Evolutionary conservation across 805 yeast species (phyloP).

Genomic region (Candida andamanensis): DNA sequence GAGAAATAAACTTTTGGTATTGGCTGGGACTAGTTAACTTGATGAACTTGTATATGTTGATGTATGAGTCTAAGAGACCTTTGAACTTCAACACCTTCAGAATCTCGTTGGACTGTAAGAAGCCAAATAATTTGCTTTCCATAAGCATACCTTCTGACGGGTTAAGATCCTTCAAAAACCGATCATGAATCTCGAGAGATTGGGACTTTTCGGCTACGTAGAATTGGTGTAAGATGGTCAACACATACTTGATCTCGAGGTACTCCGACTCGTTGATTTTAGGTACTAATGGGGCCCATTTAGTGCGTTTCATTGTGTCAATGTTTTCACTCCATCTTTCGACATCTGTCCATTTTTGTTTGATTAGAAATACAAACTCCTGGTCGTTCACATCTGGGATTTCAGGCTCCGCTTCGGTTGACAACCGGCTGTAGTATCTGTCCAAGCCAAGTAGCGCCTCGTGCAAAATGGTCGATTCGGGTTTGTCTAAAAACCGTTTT

Average conservation of each 20-base stretch:
- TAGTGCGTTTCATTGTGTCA: slow-evolving; percentile 29
- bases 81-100: slow-evolving; percentile 45
- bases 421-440: slow-evolving; percentile 23
- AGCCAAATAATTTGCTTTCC: slow-evolving; percentile 29
- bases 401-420: slow-evolving; percentile 17
- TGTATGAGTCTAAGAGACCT: slow-evolving; percentile 42
- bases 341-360: slow-evolving; percentile 34
- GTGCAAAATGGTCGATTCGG: slow-evolving; percentile 31
- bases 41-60: slow-evolving; percentile 44
- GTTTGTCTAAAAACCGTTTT: slow-evolving; percentile 27
- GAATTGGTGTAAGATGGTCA: slow-evolving; percentile 31
- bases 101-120: slow-evolving; percentile 49
- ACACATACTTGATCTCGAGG: slow-evolving; percentile 44
- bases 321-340: slow-evolving; percentile 33
- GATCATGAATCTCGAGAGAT: neutral
- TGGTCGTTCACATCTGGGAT: slow-evolving; percentile 9
- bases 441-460: slow-evolving; percentile 33
- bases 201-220: slow-evolving; percentile 10
- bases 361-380: slow-evolving; percentile 12
- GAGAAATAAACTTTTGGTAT: slow-evolving; percentile 31
- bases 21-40: slow-evolving; percentile 31
- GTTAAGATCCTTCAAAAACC: slow-evolving; percentile 4
- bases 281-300: slow-evolving; percentile 34
- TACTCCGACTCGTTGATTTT: slow-evolving; percentile 50
- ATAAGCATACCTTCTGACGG: slow-evolving; percentile 4